A percentile compares a stretch with the other conserved stretches of the same genome.
phyloP scores from a whole-genome alignment of 257 asterid species.

The Scutellaria baicalensis region DNA sequence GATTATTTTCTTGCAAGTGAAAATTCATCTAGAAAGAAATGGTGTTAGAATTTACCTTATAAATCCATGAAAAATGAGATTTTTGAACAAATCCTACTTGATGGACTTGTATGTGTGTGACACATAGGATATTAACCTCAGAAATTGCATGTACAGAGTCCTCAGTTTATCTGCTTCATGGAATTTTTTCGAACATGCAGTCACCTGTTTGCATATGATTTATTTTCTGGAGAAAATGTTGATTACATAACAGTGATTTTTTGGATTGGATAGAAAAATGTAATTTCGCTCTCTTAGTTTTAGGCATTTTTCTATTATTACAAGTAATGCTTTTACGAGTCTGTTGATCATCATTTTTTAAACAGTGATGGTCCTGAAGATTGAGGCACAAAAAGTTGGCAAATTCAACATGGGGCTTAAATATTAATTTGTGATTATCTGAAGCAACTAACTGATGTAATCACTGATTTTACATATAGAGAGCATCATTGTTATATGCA shows the following conservation, averaged over 20 bases:
- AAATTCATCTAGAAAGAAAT: not conserved
- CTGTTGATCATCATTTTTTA: not conserved
- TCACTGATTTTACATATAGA: not conserved
- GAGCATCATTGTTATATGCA: conserved; percentile 4
- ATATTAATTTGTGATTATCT: not conserved
- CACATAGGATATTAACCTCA: not conserved
- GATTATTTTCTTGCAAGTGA: not conserved
- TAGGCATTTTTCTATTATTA: not conserved
- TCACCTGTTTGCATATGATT: not conserved
- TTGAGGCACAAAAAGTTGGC: not conserved
- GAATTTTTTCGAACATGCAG: not conserved
- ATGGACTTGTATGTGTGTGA: not conserved
- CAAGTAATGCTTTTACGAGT: not conserved
- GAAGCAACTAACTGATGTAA: not conserved
- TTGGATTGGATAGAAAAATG: not conserved
- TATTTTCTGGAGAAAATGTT: not conserved
- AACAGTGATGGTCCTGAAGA: not conserved
- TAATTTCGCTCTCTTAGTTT: not conserved
- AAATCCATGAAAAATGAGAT: not conserved
- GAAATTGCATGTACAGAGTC: not conserved
- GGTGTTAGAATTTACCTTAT: not conserved
- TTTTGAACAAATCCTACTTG: not conserved
- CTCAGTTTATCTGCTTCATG: not conserved
- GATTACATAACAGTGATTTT: not conserved
- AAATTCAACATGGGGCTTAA: not conserved